A percentile compares a stretch with the other conserved stretches of the same genome.
Evolutionary conservation across 2,329 filamentous ascomycete species (phyloP).

Genomic region (Aspergillus amoenus): DNA sequence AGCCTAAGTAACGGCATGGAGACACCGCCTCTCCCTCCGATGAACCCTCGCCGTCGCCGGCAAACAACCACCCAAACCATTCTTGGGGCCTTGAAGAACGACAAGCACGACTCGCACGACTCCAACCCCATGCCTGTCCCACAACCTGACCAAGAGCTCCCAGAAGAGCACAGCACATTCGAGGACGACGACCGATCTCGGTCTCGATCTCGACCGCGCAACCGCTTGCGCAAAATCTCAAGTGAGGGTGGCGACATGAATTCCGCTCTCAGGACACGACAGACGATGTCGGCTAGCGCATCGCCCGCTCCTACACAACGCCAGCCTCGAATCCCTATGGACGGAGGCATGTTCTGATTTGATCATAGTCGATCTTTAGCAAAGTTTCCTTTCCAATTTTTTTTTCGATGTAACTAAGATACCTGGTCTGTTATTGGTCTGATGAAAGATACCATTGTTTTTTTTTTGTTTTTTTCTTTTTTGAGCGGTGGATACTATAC

Average conservation of each 20-base stretch:
- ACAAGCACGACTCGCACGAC: conserved; percentile 30
- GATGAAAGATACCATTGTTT: conserved; percentile 14
- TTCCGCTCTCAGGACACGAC: conserved; percentile 36
- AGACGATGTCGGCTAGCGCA: conserved; percentile 34
- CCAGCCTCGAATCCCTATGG: conserved; percentile 30
- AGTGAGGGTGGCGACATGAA: conserved; percentile 53
- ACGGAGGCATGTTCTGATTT: conserved; percentile 41
- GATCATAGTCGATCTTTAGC: conserved; percentile 2
- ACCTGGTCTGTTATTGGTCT: conserved; percentile 9
- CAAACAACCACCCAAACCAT: conserved; percentile 46
- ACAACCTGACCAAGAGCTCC: conserved; percentile 18
- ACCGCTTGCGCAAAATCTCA: conserved; percentile 48
- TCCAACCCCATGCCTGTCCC: conserved; percentile 19
- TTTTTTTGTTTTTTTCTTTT: background rate
- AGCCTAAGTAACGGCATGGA: conserved; percentile 54
- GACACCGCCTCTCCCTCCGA: conserved; percentile 57
- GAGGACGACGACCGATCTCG: conserved; percentile 34
- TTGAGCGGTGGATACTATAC: conserved; percentile 7
- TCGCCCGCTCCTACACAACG: conserved; percentile 34
- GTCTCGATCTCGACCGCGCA: conserved; percentile 32
- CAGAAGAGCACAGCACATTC: conserved; percentile 43
- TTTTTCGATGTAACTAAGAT: conserved; percentile 3
- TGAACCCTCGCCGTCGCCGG: conserved; percentile 60
- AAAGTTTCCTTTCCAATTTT: conserved; percentile 6
- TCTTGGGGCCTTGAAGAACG: conserved; percentile 37